These are phyloP conservation scores for Candida sanyaensis DNA, from an alignment of 1,139 yeast genomes.

Conservation along the genomic window DNA sequence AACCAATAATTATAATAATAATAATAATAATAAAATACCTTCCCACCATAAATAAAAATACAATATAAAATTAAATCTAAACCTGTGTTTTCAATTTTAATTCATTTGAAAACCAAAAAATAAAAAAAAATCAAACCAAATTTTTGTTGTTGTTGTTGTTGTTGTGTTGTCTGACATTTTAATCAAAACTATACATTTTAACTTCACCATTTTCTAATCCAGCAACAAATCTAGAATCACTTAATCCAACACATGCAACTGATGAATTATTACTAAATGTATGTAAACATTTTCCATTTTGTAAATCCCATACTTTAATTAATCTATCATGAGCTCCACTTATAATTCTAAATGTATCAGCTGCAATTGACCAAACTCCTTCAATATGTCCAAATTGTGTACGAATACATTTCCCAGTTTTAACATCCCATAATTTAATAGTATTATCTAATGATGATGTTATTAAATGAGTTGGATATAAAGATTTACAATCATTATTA, in stretches of 20 bases:
- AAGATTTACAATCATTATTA: background rate
- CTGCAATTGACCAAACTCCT: slow-evolving; percentile 96
- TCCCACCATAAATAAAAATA: too few relatives aligned
- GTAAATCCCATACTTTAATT: slow-evolving; percentile 94
- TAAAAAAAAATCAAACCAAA: background rate
- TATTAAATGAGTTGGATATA: slow-evolving; percentile 73
- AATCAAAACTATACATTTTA: slow-evolving; percentile 77
- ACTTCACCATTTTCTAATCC: slow-evolving; percentile 89
- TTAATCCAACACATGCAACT: slow-evolving; percentile 84
- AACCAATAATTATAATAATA: too few relatives aligned
- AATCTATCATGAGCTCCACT: slow-evolving; percentile 92
- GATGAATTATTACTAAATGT: slow-evolving; percentile 79
- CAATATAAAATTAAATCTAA: too few relatives aligned
- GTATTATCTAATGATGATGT: slow-evolving; percentile 93
- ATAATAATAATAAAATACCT: too few relatives aligned
- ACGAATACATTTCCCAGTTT: slow-evolving; percentile 82
- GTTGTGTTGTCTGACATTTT: slow-evolving; percentile 1
- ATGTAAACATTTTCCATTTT: slow-evolving; percentile 90
- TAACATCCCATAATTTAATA: slow-evolving; percentile 89
- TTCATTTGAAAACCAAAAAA: background rate
- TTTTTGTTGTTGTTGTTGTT: too few relatives aligned
- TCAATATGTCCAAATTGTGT: slow-evolving; percentile 97
- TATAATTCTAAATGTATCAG: slow-evolving; percentile 91
- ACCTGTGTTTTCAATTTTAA: too few relatives aligned
- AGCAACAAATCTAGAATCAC: slow-evolving; percentile 86